These are phyloP conservation scores for Sclerotinia trifoliorum DNA, from an alignment of 2,329 filamentous ascomycete genomes.

Conservation along the genomic window DNA sequence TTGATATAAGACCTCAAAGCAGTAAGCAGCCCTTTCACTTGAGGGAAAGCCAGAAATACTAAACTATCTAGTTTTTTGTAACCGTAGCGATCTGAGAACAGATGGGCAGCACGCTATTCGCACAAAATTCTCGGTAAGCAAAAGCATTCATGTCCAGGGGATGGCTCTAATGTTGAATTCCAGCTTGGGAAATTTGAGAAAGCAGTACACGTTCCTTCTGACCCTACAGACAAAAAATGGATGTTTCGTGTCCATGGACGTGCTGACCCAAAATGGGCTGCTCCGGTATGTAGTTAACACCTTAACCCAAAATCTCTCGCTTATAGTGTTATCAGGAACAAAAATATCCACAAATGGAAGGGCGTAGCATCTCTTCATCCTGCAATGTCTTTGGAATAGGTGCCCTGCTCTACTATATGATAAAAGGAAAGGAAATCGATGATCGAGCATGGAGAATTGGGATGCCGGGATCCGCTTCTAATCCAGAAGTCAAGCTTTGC, in stretches of 20 bases:
- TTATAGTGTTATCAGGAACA: not conserved
- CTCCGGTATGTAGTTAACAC: not conserved
- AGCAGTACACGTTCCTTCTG: not conserved
- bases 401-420: not conserved
- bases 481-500: not conserved
- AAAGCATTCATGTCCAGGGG: not conserved
- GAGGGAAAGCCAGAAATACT: not conserved
- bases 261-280: not conserved
- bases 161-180: not conserved
- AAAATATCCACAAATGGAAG: not conserved
- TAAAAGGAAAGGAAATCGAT: not conserved
- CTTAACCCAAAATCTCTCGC: not conserved
- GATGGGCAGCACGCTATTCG: not conserved
- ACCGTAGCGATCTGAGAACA: not conserved
- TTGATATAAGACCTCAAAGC: constrained; percentile 6
- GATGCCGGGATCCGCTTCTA: not conserved
- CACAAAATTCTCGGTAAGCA: not conserved
- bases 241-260: not conserved
- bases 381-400: constrained; percentile 10
- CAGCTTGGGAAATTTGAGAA: not conserved
- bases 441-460: not conserved
- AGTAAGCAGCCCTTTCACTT: not conserved
- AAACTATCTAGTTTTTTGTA: not conserved
- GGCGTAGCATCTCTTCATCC: not conserved
- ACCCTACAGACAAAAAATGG: not conserved